Percentiles rank a stretch among this genome's conserved stretches.
Evolutionary conservation across 2,329 filamentous ascomycete genomes (phyloP).

Genomic region (Lecanicillium sp.): DNA sequence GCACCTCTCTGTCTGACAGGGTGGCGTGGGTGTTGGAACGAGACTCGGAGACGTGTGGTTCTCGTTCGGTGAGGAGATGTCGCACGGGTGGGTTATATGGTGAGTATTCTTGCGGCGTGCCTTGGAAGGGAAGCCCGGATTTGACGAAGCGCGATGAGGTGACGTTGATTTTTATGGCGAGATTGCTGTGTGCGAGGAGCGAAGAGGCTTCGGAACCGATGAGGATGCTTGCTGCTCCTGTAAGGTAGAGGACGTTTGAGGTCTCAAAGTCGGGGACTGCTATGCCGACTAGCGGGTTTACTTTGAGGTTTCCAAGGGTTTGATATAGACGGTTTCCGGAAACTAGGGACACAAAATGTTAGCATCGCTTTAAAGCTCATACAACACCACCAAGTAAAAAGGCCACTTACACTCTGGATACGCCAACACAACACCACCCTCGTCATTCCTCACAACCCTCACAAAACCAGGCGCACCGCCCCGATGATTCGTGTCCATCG

Average conservation of each 20-base stretch:
- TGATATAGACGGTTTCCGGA: constrained; percentile 81
- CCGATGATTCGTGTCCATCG: constrained; percentile 80
- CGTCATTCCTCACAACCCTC: constrained; percentile 52
- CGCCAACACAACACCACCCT: constrained; percentile 41
- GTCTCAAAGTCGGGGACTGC: constrained; percentile 67
- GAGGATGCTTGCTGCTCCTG: constrained; percentile 59
- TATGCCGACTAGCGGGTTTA: constrained; percentile 59
- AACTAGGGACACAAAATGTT: constrained; percentile 25
- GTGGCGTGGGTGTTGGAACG: constrained; percentile 33
- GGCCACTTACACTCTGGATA: constrained; percentile 61
- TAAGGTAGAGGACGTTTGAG: constrained; percentile 66
- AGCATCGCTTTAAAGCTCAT: too few species aligned
- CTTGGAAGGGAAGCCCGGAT: constrained; percentile 60
- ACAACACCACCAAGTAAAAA: not conserved
- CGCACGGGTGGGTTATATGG: constrained; percentile 75
- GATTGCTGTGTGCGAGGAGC: constrained; percentile 59
- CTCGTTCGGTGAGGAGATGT: constrained; percentile 50
- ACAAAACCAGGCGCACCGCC: constrained; percentile 70
- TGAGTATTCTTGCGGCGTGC: constrained; percentile 47
- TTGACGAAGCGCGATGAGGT: constrained; percentile 53
- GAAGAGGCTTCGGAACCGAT: constrained; percentile 52
- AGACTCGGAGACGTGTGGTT: constrained; percentile 9
- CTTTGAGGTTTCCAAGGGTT: constrained; percentile 66
- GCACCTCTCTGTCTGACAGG: constrained; percentile 46
- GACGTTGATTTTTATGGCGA: constrained; percentile 62